phyloP scores from a whole-genome alignment of 2,329 filamentous ascomycete genomes.

The Aspergillus pseudonomiae region DNA sequence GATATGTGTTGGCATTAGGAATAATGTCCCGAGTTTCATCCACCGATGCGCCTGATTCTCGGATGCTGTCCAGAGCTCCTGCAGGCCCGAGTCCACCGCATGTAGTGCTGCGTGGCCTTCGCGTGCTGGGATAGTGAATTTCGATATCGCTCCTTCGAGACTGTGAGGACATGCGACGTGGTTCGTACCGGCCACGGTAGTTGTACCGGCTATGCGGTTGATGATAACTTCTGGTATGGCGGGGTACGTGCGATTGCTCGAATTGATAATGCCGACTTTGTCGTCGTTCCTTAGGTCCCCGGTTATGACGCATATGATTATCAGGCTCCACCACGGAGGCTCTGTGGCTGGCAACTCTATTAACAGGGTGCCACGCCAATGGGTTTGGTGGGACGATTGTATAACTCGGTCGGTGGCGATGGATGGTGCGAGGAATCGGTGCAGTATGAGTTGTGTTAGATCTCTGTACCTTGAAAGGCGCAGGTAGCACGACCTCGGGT shows the following conservation, averaged over 20 bases:
- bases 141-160: slow-evolving; percentile 37
- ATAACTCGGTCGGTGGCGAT: slow-evolving; percentile 31
- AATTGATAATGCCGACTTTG: slow-evolving; percentile 30
- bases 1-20: slow-evolving; percentile 29
- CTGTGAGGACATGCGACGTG: slow-evolving; percentile 24
- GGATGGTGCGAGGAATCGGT: slow-evolving; percentile 21
- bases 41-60: slow-evolving; percentile 32
- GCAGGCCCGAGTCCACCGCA: slow-evolving; percentile 27
- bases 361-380: slow-evolving; percentile 9
- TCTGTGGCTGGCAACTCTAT: slow-evolving; percentile 13
- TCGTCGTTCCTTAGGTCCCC: slow-evolving; percentile 14
- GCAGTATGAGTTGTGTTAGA: slow-evolving; percentile 26
- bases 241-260: slow-evolving; percentile 27
- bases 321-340: slow-evolving; percentile 13
- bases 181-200: slow-evolving; percentile 25
- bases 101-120: slow-evolving; percentile 38
- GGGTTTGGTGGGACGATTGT: slow-evolving; percentile 21
- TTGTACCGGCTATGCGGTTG: slow-evolving; percentile 26
- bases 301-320: slow-evolving; percentile 15
- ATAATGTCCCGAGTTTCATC: slow-evolving; percentile 28
- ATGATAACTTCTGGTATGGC: slow-evolving; percentile 34
- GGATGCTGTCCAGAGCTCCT: slow-evolving; percentile 33
- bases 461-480: slow-evolving; percentile 29
- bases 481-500: slow-evolving; percentile 35
- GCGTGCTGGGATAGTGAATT: slow-evolving; percentile 38